These are phyloP conservation scores for Hemileia vastatrix DNA, from an alignment of 1,284 basidiomycete species.

Conservation along the genomic window DNA sequence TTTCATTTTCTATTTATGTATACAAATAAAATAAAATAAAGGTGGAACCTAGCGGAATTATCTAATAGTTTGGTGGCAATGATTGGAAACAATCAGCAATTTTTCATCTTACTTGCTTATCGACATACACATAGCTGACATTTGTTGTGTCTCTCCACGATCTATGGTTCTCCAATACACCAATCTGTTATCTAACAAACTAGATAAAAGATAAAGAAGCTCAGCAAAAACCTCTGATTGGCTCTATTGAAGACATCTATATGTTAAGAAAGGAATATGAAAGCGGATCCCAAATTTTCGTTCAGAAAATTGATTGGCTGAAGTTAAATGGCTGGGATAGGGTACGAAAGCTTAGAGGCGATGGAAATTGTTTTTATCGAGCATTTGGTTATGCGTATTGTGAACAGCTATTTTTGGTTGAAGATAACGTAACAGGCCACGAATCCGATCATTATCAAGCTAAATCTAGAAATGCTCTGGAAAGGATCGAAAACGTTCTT, in stretches of 20 bases:
- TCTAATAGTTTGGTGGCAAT: no score
- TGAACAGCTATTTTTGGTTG: background rate
- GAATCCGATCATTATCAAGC: background rate
- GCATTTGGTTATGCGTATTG: background rate
- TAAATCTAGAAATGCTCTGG: background rate
- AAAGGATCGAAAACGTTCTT: background rate
- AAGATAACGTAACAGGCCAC: background rate
- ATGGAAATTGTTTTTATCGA: conserved; percentile 2
- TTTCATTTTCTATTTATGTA: no score
- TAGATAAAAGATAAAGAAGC: conserved; percentile 1
- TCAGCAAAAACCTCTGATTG: background rate
- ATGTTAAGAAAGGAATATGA: background rate
- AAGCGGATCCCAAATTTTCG: background rate
- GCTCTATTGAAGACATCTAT: background rate
- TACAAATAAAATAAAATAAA: no score
- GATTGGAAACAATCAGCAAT: no score
- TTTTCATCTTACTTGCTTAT: no score
- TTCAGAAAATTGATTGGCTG: background rate
- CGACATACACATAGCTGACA: no score
- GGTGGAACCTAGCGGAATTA: no score
- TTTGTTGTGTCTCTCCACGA: no score
- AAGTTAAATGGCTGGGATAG: background rate
- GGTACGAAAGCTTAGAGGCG: background rate
- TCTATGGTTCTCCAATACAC: no score
- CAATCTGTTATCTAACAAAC: background rate